phyloP scores from a whole-genome alignment of 306 rosid genomes.

The Prosopis cineraria region DNA sequence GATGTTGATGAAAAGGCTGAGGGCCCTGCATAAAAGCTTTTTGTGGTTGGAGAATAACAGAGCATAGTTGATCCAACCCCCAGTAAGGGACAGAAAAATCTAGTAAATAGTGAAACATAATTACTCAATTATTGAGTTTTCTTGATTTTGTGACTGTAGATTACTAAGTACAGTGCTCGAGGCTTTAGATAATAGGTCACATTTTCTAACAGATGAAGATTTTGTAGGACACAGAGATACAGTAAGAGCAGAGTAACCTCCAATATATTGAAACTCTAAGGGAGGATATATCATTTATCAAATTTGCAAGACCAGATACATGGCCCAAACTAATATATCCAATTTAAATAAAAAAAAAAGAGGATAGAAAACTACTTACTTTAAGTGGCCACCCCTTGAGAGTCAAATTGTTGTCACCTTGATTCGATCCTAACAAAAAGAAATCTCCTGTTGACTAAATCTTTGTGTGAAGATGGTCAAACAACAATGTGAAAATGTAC shows the following conservation, averaged over 20 bases:
- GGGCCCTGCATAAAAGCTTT: constrained; percentile 89
- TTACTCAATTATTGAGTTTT: constrained; percentile 11
- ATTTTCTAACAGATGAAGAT: constrained; percentile 23
- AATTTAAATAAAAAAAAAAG: constrained; percentile 1
- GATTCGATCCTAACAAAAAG: constrained; percentile 82
- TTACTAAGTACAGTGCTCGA: not conserved
- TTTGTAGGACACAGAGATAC: constrained; percentile 23
- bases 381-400: constrained; percentile 98
- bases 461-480: constrained; percentile 10
- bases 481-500: not conserved
- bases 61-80: constrained; percentile 95
- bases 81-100: constrained; percentile 35
- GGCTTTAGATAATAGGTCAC: constrained; percentile 12
- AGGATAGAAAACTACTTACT: constrained; percentile 50
- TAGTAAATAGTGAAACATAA: constrained; percentile 18
- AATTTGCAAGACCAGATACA: too few species aligned
- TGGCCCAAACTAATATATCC: too few species aligned
- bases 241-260: constrained; percentile 4
- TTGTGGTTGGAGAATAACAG: constrained; percentile 90
- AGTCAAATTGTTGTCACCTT: constrained; percentile 91
- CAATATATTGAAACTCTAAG: constrained; percentile 1
- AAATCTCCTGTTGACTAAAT: constrained; percentile 37
- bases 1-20: constrained; percentile 91
- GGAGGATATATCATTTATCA: not conserved
- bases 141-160: not conserved